phyloP scores from a whole-genome alignment of 495 filamentous ascomycete genomes.

The Acidiella bohemica region DNA sequence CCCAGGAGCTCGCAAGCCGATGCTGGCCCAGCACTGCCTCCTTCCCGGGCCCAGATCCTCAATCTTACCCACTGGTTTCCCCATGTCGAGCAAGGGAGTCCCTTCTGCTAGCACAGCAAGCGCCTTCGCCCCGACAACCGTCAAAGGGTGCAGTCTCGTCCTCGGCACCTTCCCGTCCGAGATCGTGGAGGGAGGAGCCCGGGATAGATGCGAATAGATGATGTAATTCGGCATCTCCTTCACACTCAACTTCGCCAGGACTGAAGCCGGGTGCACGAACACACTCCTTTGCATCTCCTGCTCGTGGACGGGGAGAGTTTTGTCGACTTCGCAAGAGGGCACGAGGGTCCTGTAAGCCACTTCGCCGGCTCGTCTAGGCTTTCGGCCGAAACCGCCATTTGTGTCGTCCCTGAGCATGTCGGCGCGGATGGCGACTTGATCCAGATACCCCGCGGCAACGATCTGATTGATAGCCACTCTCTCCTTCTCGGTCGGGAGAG shows the following conservation, averaged over 20 bases:
- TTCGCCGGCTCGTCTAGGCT: conserved; percentile 69
- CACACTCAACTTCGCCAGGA: conserved; percentile 50
- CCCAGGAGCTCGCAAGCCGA: conserved; percentile 39
- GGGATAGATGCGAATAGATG: conserved; percentile 74
- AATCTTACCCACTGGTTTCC: conserved; percentile 80
- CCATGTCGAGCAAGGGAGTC: conserved; percentile 71
- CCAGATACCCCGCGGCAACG: conserved; percentile 82
- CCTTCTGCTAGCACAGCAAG: conserved; percentile 71
- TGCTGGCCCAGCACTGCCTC: conserved; percentile 65
- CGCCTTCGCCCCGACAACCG: conserved; percentile 57
- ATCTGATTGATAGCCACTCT: conserved; percentile 79
- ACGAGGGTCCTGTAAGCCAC: conserved; percentile 84
- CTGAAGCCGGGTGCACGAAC: conserved; percentile 76
- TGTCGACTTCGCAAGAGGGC: conserved; percentile 39
- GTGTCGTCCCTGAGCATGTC: conserved; percentile 52
- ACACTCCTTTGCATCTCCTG: conserved; percentile 41
- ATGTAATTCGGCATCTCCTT: conserved; percentile 74
- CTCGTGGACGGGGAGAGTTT: conserved; percentile 3
- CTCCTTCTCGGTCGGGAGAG: conserved; percentile 56
- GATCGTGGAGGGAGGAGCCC: conserved; percentile 37
- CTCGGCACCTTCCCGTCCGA: conserved; percentile 44
- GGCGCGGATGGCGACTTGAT: conserved; percentile 87
- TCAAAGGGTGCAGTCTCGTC: conserved; percentile 80
- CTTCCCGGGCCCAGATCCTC: conserved; percentile 37
- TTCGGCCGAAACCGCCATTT: conserved; percentile 55